Evolutionary conservation across 495 filamentous ascomycete species (phyloP).

Genomic region (Aspergillus steynii): DNA sequence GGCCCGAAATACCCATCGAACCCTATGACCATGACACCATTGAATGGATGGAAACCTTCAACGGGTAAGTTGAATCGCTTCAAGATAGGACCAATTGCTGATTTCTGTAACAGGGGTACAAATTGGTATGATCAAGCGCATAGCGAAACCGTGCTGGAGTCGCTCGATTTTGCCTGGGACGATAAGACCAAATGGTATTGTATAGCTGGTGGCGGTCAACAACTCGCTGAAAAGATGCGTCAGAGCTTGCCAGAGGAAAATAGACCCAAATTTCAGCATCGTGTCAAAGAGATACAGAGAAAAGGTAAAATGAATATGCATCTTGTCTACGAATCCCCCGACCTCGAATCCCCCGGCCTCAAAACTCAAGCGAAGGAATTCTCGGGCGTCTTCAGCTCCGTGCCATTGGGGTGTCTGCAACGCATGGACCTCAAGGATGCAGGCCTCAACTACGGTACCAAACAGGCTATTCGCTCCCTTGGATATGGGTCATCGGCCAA

Average conservation of each 20-base stretch:
- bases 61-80: not conserved
- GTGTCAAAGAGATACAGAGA: not conserved
- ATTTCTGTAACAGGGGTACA: slow-evolving; percentile 18
- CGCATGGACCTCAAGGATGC: slow-evolving; percentile 21
- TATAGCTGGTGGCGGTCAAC: slow-evolving; percentile 18
- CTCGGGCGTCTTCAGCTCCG: slow-evolving; percentile 24
- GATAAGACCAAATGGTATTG: slow-evolving; percentile 17
- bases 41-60: slow-evolving; percentile 10
- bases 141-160: slow-evolving; percentile 34
- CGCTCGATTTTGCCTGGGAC: slow-evolving; percentile 27
- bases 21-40: slow-evolving; percentile 6
- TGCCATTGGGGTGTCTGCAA: slow-evolving; percentile 20
- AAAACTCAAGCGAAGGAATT: slow-evolving; percentile 12
- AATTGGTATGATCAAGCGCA: slow-evolving; percentile 38
- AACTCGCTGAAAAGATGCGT: slow-evolving; percentile 21
- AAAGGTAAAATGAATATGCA: not conserved
- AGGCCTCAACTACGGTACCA: slow-evolving; percentile 16
- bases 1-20: not conserved
- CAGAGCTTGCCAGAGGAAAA: not conserved
- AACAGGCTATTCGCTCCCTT: slow-evolving; percentile 24
- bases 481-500: slow-evolving; percentile 26
- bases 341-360: not conserved
- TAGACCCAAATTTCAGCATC: not conserved
- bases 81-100: not conserved
- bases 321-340: not conserved